Percentiles rank a stretch among this genome's conserved stretches.
phyloP scores from a whole-genome alignment of 805 yeast genomes.

The Saturnispora ahearnii region DNA sequence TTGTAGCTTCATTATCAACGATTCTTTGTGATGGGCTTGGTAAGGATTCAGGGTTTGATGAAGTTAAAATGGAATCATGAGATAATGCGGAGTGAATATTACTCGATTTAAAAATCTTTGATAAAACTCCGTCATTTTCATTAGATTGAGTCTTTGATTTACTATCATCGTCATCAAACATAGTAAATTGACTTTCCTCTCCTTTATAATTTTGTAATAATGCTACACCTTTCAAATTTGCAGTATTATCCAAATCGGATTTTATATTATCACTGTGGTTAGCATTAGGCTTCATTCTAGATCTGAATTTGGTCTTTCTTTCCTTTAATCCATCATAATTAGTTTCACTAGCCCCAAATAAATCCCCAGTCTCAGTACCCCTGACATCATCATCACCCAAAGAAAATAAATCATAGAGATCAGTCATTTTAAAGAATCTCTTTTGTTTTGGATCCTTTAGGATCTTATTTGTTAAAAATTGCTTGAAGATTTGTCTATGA shows the following conservation, averaged over 20 bases:
- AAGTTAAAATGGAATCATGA: constrained; percentile 68
- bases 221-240: constrained; percentile 62
- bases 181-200: constrained; percentile 8
- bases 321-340: constrained; percentile 28
- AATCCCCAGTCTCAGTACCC: constrained; percentile 61
- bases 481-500: constrained; percentile 94
- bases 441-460: constrained; percentile 92
- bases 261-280: constrained; percentile 39
- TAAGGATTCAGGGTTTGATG: constrained; percentile 17
- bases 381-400: constrained; percentile 64
- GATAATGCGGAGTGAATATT: constrained; percentile 67
- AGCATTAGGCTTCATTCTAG: constrained; percentile 24
- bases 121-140: constrained; percentile 42
- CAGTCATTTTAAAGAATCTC: constrained; percentile 86
- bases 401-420: constrained; percentile 80
- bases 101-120: constrained; percentile 53
- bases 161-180: constrained; percentile 15
- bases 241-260: constrained; percentile 52
- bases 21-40: constrained; percentile 42
- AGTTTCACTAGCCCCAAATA: constrained; percentile 44
- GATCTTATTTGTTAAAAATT: constrained; percentile 85
- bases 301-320: constrained; percentile 27
- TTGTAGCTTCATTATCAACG: constrained; percentile 54
- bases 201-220: constrained; percentile 52
- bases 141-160: constrained; percentile 12